Evolutionary conservation across 2,329 filamentous ascomycete genomes (phyloP), one percentile per base, ranked within the genome.

Genomic region (Apiospora hydei): DNA sequence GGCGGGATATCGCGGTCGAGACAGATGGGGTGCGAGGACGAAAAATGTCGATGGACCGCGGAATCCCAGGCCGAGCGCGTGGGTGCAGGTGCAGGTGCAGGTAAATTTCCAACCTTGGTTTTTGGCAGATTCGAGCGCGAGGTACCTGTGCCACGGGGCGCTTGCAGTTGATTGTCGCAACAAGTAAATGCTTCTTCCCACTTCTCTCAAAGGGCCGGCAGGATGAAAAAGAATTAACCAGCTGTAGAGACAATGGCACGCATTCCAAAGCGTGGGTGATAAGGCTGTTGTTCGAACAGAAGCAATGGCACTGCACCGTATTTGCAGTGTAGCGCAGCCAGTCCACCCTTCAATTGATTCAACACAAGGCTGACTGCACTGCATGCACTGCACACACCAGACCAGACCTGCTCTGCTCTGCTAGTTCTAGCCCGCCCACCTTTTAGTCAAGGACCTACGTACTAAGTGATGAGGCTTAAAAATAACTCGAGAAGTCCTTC

Each of bases 181-280:
- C 34, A 41, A 64, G n/a, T 11, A 64, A 64, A 41, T 14, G 57
- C 34, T n/a, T 38, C 18, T 64, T 1, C n/a, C 13, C 18, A 41
- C 3, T 41, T 64, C 57, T n/a, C 18, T n/a, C 34, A 41, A 64
- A 41, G 57, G 34, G 41, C 57, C 11, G 34, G 57, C 57, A 41
- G 34, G 21, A 64, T 10, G 10, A n/a, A 41, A 38, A 21, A 64
- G 34, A 38, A 64, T 41, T 11, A 64, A 41, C 18, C 57, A 24
- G 57, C 57, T 38, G 57, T 41, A n/a, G 57, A 64, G 57, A 64
- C 57, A 64, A 64, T 64, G 34, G 57, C 57, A 64, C 57, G 34
- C 34, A 64, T 41, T 64, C 57, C 57, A 64, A 41, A 41, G 57
- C 57, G 57, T 64, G 34, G 7, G 57, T 57, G 24, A 34, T 38